phyloP scores from a whole-genome alignment of 441 rosid species.

The Gossypium laxum region DNA sequence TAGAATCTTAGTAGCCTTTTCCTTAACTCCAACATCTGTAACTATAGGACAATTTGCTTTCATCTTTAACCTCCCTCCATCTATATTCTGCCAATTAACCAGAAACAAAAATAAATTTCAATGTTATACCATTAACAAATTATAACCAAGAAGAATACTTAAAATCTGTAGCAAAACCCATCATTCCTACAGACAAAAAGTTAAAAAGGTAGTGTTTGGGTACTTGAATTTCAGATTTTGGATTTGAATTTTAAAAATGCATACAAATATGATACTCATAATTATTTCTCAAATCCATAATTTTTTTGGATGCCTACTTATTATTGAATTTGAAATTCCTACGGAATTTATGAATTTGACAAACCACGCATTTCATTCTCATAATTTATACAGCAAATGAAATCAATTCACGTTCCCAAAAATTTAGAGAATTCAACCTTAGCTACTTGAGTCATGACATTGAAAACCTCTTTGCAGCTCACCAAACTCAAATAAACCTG shows the following conservation, averaged over 20 bases:
- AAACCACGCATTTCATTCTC: no score
- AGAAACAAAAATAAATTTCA: slow-evolving; percentile 13
- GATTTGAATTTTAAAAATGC: no score
- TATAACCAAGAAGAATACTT: background rate
- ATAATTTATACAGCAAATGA: no score
- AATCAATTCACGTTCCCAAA: background rate
- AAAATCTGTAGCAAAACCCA: background rate
- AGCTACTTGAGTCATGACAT: slow-evolving; percentile 47
- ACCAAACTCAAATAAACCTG: slow-evolving; percentile 45
- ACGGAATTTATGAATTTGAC: no score
- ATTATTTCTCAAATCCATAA: no score
- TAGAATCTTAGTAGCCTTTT: slow-evolving; percentile 48
- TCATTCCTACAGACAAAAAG: no score
- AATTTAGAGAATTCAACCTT: slow-evolving; percentile 36
- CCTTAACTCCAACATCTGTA: slow-evolving; percentile 79
- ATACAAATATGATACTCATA: no score
- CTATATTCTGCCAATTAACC: slow-evolving; percentile 48
- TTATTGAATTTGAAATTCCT: no score
- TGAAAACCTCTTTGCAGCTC: slow-evolving; percentile 57
- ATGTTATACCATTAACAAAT: background rate
- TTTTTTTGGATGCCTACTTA: no score
- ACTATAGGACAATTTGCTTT: slow-evolving; percentile 74
- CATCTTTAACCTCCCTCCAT: slow-evolving; percentile 82
- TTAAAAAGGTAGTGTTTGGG: no score
- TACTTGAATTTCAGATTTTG: no score